Conservation (phyloP, 345 rosid genomes). For the Pistacia atlantica region DNA sequence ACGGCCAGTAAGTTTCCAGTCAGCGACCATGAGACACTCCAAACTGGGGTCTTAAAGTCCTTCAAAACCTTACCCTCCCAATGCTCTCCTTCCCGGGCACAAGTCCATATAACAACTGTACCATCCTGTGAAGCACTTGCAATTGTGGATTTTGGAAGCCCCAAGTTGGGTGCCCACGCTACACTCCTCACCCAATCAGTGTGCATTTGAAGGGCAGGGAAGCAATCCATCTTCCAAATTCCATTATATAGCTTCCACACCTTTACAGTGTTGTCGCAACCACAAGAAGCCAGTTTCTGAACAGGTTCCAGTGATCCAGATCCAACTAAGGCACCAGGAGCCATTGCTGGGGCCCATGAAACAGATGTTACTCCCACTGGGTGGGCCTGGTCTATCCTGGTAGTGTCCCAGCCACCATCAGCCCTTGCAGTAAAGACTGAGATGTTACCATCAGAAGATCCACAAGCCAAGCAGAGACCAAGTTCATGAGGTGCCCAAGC, state of each 20-base stretch:
- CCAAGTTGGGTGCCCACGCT: conserved; percentile 25
- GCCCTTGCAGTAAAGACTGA: conserved; percentile 14
- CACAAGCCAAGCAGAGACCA: conserved; percentile 21
- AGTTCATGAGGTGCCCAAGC: conserved; percentile 22
- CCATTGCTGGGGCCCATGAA: conserved; percentile 22
- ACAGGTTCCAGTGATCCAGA: conserved; percentile 17
- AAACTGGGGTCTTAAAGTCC: conserved; percentile 17
- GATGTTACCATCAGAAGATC: conserved; percentile 19
- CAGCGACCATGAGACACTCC: conserved; percentile 23
- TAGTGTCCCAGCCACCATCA: conserved; percentile 20
- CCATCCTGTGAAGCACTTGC: conserved; percentile 23
- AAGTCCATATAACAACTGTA: conserved; percentile 21
- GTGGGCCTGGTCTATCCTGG: conserved; percentile 17
- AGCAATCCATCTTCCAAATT: conserved; percentile 17
- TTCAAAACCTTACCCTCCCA: conserved; percentile 23
- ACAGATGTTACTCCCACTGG: conserved; percentile 20
- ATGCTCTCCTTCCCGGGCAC: conserved; percentile 15
- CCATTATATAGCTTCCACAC: conserved; percentile 15
- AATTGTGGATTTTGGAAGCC: conserved; percentile 21
- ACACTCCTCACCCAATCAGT: conserved; percentile 20
- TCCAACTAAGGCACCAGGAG: conserved; percentile 21
- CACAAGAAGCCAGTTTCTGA: conserved; percentile 13
- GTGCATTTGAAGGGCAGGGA: conserved; percentile 20
- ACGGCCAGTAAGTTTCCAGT: conserved; percentile 22
- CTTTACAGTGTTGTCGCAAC: conserved; percentile 21